phyloP scores from a whole-genome alignment of 495 filamentous ascomycete genomes.

The Durotheca rogersii region DNA sequence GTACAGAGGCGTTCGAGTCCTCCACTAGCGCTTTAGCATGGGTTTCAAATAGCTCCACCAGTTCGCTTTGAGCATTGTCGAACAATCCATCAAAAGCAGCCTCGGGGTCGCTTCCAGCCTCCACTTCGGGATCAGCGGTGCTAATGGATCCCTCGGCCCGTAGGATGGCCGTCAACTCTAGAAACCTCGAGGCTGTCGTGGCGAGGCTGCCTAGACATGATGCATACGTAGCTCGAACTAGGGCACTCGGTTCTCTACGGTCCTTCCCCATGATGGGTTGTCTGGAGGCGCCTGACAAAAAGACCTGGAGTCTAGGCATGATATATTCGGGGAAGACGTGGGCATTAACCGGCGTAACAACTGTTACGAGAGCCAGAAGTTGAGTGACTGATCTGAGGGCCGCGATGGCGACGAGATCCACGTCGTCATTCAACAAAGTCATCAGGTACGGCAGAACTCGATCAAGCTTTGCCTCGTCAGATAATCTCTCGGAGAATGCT shows the following conservation, averaged over 20 bases:
- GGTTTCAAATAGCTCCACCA: slow-evolving; percentile 75
- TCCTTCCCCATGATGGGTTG: slow-evolving; percentile 41
- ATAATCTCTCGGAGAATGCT: slow-evolving; percentile 86
- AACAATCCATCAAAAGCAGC: slow-evolving; percentile 75
- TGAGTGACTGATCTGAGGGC: slow-evolving; percentile 85
- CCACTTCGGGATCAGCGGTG: slow-evolving; percentile 74
- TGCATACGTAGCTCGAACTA: slow-evolving; percentile 87
- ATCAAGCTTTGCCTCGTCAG: slow-evolving; percentile 96
- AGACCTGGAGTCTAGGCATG: slow-evolving; percentile 74
- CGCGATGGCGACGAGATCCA: slow-evolving; percentile 78
- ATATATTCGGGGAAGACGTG: slow-evolving; percentile 96
- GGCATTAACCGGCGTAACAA: slow-evolving; percentile 91
- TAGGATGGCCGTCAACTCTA: slow-evolving; percentile 88
- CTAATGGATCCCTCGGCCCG: slow-evolving; percentile 80
- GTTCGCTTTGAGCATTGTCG: slow-evolving; percentile 74
- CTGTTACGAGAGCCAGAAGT: slow-evolving; percentile 79
- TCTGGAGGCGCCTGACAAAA: slow-evolving; percentile 55
- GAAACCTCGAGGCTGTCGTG: slow-evolving; percentile 79
- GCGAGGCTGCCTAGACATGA: slow-evolving; percentile 89
- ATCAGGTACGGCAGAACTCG: slow-evolving; percentile 89
- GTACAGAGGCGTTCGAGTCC: slow-evolving; percentile 83
- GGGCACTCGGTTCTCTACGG: slow-evolving; percentile 58
- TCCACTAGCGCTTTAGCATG: slow-evolving; percentile 90
- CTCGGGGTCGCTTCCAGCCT: slow-evolving; percentile 62
- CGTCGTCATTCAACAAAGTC: slow-evolving; percentile 73